Conservation (phyloP, 164 flowering plant genomes). For the Kalanchoe fedtschenkoi region DNA sequence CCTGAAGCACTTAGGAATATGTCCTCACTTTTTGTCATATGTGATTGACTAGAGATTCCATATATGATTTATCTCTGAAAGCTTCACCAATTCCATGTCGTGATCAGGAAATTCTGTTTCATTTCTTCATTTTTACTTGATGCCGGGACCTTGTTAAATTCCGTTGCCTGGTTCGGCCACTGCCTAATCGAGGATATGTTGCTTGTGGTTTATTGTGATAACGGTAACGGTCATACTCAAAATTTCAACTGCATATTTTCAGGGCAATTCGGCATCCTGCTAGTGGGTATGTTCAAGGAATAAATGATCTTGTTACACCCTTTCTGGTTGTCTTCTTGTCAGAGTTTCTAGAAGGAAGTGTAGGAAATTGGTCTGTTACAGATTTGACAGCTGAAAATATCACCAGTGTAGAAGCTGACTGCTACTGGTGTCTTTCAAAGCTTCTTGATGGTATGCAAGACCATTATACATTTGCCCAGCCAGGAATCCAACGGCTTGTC, state of each 20-base stretch:
- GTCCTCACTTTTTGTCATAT: not conserved
- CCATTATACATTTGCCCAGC: conserved; percentile 98
- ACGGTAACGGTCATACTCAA: not conserved
- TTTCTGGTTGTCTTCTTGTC: conserved; percentile 91
- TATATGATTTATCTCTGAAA: not conserved
- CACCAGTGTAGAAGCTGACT: conserved; percentile 79
- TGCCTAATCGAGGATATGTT: not conserved
- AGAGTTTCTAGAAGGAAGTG: conserved; percentile 65
- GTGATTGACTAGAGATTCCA: not conserved
- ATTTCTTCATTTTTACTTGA: not conserved
- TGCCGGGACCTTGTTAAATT: not conserved
- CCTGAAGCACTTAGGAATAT: not conserved
- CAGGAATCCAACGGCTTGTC: conserved; percentile 95
- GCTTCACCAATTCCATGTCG: not conserved
- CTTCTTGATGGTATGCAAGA: conserved; percentile 98
- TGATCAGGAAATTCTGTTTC: not conserved
- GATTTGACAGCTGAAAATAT: conserved; percentile 51
- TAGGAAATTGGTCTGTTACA: conserved; percentile 63
- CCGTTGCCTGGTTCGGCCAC: not conserved
- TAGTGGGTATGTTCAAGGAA: conserved; percentile 98
- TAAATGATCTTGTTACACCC: conserved; percentile 95
- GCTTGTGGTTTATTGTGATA: not conserved
- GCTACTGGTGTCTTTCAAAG: conserved; percentile 94
- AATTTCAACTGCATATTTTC: conserved; percentile 15
- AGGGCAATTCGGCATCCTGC: conserved; percentile 99